Evolutionary conservation across 139 green algal species (phyloP).

Genomic region (Picochlorum sp.): DNA sequence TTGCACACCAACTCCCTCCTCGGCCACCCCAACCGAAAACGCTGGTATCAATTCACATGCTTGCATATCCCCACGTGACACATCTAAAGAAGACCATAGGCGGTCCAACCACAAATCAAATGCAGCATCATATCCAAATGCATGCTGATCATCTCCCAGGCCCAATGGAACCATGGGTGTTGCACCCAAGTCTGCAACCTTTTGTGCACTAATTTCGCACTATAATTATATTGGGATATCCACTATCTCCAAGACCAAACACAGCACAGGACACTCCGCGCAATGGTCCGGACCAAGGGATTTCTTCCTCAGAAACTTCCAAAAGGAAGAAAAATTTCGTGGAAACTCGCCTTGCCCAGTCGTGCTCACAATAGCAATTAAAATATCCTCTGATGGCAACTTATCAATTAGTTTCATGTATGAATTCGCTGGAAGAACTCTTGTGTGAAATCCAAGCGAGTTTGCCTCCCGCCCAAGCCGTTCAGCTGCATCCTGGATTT

Average conservation of each 20-base stretch:
- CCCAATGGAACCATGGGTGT: conserved; percentile 32
- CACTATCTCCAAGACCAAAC: conserved; percentile 89
- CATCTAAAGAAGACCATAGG: conserved; percentile 60
- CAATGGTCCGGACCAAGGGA: conserved; percentile 59
- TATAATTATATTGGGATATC: conserved; percentile 90
- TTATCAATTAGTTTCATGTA: conserved; percentile 36
- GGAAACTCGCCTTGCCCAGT: conserved; percentile 85
- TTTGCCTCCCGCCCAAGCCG: conserved; percentile 61
- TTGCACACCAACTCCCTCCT: too few relatives aligned
- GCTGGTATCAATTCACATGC: too few relatives aligned
- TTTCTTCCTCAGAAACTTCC: conserved; percentile 82
- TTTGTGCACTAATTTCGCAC: conserved; percentile 81
- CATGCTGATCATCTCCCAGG: conserved; percentile 83
- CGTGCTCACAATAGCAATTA: conserved; percentile 74
- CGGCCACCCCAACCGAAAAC: too few relatives aligned
- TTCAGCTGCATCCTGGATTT: conserved; percentile 89
- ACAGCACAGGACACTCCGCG: conserved; percentile 47
- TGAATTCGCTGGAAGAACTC: conserved; percentile 61
- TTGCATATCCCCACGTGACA: neutral
- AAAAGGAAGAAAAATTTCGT: conserved; percentile 80
- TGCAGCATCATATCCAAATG: conserved; percentile 72
- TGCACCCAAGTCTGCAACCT: conserved; percentile 74
- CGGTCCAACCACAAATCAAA: conserved; percentile 78
- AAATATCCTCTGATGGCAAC: conserved; percentile 46
- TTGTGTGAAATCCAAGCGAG: conserved; percentile 29